Percentiles rank a stretch among this genome's conserved stretches.
Conservation (phyloP, 2,329 filamentous ascomycete species). For the Penicillium vulpinum region DNA sequence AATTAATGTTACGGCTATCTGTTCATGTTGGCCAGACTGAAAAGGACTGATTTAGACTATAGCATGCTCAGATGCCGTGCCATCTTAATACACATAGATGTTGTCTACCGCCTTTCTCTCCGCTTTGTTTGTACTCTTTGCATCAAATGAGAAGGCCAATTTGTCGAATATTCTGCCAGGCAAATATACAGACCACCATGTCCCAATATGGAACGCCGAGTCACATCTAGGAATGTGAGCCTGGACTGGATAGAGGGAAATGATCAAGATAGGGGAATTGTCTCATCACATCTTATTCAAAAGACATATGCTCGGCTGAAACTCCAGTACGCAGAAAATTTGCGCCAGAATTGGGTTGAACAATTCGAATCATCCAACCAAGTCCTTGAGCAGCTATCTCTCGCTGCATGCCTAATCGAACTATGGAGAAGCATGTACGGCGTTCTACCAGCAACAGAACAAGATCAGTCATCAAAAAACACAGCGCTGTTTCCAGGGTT, state of each 20-base stretch:
- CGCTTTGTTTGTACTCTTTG: background rate
- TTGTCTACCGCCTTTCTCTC: constrained; percentile 1
- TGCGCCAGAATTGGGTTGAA: constrained; percentile 81
- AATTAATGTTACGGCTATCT: too few species aligned
- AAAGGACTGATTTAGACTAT: background rate
- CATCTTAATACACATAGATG: background rate
- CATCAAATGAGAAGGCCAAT: background rate
- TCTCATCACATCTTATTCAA: constrained; percentile 76
- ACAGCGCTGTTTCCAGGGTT: constrained; percentile 72
- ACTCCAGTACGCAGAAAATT: constrained; percentile 67
- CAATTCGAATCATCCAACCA: constrained; percentile 85
- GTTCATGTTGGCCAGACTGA: too few species aligned
- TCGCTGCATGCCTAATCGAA: constrained; percentile 90
- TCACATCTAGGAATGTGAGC: constrained; percentile 1
- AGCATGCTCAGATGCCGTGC: background rate
- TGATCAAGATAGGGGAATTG: constrained; percentile 54
- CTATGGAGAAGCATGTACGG: constrained; percentile 84
- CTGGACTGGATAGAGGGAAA: constrained; percentile 1
- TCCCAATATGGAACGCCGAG: constrained; percentile 3
- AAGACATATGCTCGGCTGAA: constrained; percentile 81
- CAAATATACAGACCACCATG: background rate
- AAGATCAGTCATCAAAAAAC: background rate
- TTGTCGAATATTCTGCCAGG: background rate
- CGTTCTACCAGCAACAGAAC: constrained; percentile 23
- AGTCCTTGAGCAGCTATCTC: constrained; percentile 90